These are phyloP conservation scores for Quercus lobata DNA, from an alignment of 331 rosid genomes.

Conservation along the genomic window DNA sequence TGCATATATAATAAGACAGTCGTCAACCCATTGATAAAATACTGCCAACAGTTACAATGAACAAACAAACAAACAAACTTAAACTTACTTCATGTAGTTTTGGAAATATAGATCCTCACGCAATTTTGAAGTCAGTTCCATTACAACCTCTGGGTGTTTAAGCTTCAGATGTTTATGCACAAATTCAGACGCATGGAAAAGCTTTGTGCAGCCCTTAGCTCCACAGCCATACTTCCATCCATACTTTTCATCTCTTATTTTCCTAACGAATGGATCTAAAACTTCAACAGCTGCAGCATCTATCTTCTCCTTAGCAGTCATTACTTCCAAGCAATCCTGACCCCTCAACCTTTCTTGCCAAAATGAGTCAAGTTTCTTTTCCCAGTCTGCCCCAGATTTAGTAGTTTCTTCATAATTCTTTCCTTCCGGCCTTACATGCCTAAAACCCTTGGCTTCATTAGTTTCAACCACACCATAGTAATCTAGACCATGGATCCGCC, in stretches of 20 bases:
- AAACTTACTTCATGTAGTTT: conserved; percentile 92
- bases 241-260: conserved; percentile 97
- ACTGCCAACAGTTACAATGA: conserved; percentile 8
- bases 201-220: conserved; percentile 99
- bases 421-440: conserved; percentile 83
- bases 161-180: conserved; percentile 93
- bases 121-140: conserved; percentile 80
- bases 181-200: conserved; percentile 95
- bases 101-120: conserved; percentile 88
- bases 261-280: conserved; percentile 85
- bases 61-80: conserved; percentile 9
- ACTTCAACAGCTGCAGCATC: conserved; percentile 85
- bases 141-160: conserved; percentile 83
- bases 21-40: conserved; percentile 21
- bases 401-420: conserved; percentile 38
- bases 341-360: conserved; percentile 89
- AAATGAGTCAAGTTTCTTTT: conserved; percentile 73
- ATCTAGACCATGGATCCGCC: conserved; percentile 95
- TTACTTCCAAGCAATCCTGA: conserved; percentile 89
- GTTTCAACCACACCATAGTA: conserved; percentile 94
- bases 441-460: conserved; percentile 78
- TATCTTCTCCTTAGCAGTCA: conserved; percentile 96
- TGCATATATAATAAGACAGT: conserved; percentile 37
- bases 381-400: conserved; percentile 81
- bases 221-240: conserved; percentile 99